Base-by-base conservation (phyloP, 2,329 filamentous ascomycete species). In the Alternaria sp. region DNA sequence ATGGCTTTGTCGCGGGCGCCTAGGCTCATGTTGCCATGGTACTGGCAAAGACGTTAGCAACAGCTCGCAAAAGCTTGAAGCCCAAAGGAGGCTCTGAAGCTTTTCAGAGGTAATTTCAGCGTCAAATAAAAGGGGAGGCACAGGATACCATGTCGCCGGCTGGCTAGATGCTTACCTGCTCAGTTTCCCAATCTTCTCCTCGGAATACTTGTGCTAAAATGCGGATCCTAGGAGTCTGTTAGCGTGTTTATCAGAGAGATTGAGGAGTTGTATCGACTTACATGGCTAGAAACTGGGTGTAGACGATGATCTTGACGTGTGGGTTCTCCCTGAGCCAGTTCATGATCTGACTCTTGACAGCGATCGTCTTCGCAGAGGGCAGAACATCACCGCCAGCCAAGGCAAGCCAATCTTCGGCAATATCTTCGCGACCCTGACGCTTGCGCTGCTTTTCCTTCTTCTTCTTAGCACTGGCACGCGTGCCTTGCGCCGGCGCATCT, bases 241-340 rank as follows among this genome's bases (percentile, higher is more conserved):
- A 72, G 61, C 2, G 6, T n/a, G 3, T 45, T 5, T 11, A 33
- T 14, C 2, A 3, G 3, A 13, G 2, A 9, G 5, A 1, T 6
- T 0, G 9, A 10, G 5, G 1, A 2, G 2, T 1, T 14, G 5
- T 4, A 13, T 9, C 11, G 6, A 61, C 70, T 66, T 60, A 75
- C 65, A 87, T 82, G 3, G 80, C 74, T 2, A 84, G 71, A 58
- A 86, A 89, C 63, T 89, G 85, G 0, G 83, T 85, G 62, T 87
- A 89, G 44, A 89, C 74, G 56, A 85, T 85, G 44, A 88, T 81
- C 72, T 89, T 89, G 39, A 80, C 80, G 0, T 77, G 51, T 0
- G 78, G 77, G 4, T 82, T 80, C 11, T 83, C 77, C 1, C 73
- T 56, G 1, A 77, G 44, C 81, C 80, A 83, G 26, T 80, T 78